Percentiles rank a stretch among this genome's conserved stretches.
These are phyloP conservation scores for Colletotrichum karsti DNA, from an alignment of 2,329 filamentous ascomycete species.

Conservation along the genomic window DNA sequence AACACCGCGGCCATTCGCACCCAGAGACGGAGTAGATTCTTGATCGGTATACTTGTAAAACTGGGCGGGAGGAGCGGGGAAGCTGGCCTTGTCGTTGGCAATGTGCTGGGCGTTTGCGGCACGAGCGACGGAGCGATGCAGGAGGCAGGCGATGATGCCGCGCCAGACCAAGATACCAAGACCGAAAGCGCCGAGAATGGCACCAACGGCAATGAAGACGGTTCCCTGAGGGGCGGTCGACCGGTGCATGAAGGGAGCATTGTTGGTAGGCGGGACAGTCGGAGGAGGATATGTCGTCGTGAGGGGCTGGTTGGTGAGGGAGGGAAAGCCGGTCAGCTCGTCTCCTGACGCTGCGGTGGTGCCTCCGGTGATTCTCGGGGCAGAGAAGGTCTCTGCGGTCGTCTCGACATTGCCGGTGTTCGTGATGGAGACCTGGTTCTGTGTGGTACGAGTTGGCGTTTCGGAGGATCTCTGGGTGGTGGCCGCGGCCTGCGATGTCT, in stretches of 20 bases:
- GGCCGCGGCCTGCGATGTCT: conserved; percentile 15
- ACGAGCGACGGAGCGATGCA: conserved; percentile 89
- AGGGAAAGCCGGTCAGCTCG: conserved; percentile 47
- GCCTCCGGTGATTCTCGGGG: conserved; percentile 32
- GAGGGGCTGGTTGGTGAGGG: conserved; percentile 46
- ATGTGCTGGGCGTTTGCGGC: conserved; percentile 80
- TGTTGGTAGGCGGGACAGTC: conserved; percentile 81
- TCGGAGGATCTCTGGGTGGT: conserved; percentile 23
- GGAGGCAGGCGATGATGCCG: conserved; percentile 84
- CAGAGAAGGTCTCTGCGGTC: conserved; percentile 23
- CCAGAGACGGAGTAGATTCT: conserved; percentile 61
- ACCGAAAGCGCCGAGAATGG: conserved; percentile 84
- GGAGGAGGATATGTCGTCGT: conserved; percentile 73
- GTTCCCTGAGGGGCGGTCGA: conserved; percentile 89
- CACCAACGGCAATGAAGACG: conserved; percentile 94
- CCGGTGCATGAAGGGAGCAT: conserved; percentile 91
- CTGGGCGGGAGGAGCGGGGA: conserved; percentile 63
- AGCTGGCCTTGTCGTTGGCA: conserved; percentile 75
- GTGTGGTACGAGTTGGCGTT: conserved; percentile 25
- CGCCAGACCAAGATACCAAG: conserved; percentile 89
- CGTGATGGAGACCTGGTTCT: conserved; percentile 30
- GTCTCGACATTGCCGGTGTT: conserved; percentile 31
- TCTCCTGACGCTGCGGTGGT: conserved; percentile 29
- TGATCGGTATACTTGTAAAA: conserved; percentile 73
- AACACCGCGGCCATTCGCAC: conserved; percentile 56